Evolutionary conservation across 208 protist species (phyloP), one percentile per base, ranked within the genome.

Genomic region (Entamoeba histolytica): DNA sequence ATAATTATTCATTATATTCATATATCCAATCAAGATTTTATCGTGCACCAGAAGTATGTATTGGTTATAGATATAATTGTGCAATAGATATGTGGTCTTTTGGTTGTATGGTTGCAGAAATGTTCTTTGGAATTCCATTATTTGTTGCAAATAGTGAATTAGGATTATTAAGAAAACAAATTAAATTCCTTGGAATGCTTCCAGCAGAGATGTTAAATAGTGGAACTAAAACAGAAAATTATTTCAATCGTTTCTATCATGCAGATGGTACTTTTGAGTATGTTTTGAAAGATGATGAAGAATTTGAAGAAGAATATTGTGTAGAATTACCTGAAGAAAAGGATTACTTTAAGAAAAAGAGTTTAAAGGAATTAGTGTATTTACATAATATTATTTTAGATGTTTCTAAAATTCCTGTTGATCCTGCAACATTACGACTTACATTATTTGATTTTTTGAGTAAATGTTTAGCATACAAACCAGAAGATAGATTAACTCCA

Each of bases 31-130:
- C 93, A 14, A 55, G 98, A 96, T 97, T 97, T 93, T 98, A 98
- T 94, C 92, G 97, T 23, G 96, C 97, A 12, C 97, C 97, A 44
- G 97, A 98, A 94, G 98, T 99, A 19, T 96, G 99, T 49, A 96
- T 99, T 19, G 98, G 98, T 91, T 69, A 95, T 1, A 91, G 92
- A 10, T 99, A 99, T 96, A 96, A 95, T 23, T 96, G 95, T 49
- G 94, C 96, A 7, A 99, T 99, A 93, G 98, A 99, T 95, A 99
- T 99, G 94, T 99, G 99, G 98, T 97, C 96, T 10, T 95, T 99
- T 8, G 99, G 97, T 12, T 99, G 98, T 94, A 98, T 99, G 91
- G 94, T 99, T 1, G 97, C 98, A 5, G 98, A 99, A 69, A 35
- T 96, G 0, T 96, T 96, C 78, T 91, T 96, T 49, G 96, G 96